These are phyloP conservation scores for Oryza glaberrima DNA, from an alignment of 176 grass and related monocot genomes.

Conservation along the genomic window DNA sequence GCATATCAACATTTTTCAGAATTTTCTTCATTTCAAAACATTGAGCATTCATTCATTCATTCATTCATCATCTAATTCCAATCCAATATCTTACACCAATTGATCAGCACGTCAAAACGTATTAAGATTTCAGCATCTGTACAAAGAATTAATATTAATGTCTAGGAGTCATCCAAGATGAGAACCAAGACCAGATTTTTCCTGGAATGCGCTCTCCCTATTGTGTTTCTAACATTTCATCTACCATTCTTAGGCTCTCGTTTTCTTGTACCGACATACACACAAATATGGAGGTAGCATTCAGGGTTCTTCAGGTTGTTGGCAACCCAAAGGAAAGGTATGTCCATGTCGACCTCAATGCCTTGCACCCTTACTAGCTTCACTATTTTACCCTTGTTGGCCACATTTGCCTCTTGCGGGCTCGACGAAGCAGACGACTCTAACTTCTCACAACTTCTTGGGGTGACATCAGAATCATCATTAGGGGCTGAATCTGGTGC, in stretches of 20 bases:
- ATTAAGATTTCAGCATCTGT: conserved; percentile 29
- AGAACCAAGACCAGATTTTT: conserved; percentile 39
- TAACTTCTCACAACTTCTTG: conserved; percentile 13
- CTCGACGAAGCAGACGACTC: background rate
- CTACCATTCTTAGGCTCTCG: conserved; percentile 22
- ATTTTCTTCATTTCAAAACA: background rate
- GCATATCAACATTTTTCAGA: background rate
- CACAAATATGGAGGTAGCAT: conserved; percentile 80
- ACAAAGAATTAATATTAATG: conserved; percentile 21
- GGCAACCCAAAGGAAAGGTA: conserved; percentile 89
- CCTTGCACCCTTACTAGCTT: conserved; percentile 86
- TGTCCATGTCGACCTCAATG: conserved; percentile 73
- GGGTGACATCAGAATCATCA: conserved; percentile 27
- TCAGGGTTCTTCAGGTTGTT: conserved; percentile 89
- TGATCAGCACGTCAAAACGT: conserved; percentile 1
- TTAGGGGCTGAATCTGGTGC: conserved; percentile 15
- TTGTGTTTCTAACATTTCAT: conserved; percentile 26
- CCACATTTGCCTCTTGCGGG: background rate
- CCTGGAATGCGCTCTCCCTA: background rate
- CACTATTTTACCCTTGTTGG: conserved; percentile 37
- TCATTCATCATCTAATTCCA: background rate
- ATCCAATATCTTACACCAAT: background rate
- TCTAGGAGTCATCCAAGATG: conserved; percentile 6
- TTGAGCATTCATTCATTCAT: background rate
- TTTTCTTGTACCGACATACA: conserved; percentile 50